These are phyloP conservation scores for Sporisorium sorghi DNA, from an alignment of 1,284 basidiomycete species.

Conservation along the genomic window DNA sequence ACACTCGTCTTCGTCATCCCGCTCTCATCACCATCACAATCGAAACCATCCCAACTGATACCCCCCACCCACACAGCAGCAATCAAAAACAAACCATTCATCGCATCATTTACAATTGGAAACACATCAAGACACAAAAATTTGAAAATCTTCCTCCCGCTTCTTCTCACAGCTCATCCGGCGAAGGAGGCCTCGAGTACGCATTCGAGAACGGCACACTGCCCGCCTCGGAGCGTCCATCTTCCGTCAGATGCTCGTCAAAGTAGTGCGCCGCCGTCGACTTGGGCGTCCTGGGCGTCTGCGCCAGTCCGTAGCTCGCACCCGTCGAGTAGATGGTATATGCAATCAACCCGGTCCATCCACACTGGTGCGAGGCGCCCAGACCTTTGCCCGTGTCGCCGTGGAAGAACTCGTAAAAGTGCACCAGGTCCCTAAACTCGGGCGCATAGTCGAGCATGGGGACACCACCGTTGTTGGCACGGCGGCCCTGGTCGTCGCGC, in stretches of 20 bases:
- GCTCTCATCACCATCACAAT: constrained; percentile 4
- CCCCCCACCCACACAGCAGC: constrained; percentile 5
- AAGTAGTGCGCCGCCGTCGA: constrained; percentile 92
- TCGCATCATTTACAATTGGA: background rate
- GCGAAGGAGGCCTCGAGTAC: constrained; percentile 60
- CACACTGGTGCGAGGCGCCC: constrained; percentile 96
- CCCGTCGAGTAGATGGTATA: constrained; percentile 76
- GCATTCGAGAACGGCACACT: constrained; percentile 50
- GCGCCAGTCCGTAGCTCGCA: constrained; percentile 57
- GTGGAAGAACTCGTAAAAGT: constrained; percentile 98
- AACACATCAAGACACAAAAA: too few species aligned
- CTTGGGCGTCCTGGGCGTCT: constrained; percentile 78
- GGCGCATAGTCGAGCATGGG: constrained; percentile 88
- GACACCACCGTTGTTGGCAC: constrained; percentile 91
- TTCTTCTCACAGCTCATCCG: constrained; percentile 57
- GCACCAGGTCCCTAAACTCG: constrained; percentile 95
- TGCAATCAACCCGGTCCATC: constrained; percentile 76
- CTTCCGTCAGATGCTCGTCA: constrained; percentile 64
- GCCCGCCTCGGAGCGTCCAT: constrained; percentile 56
- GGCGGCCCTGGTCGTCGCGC: constrained; percentile 83
- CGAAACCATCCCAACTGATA: background rate
- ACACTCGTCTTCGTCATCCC: background rate
- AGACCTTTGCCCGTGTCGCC: constrained; percentile 86
- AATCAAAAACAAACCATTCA: background rate
- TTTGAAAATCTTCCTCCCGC: too few species aligned